Evolutionary conservation across 2,329 filamentous ascomycete genomes (phyloP).

Genomic region (Xylaria sp.): DNA sequence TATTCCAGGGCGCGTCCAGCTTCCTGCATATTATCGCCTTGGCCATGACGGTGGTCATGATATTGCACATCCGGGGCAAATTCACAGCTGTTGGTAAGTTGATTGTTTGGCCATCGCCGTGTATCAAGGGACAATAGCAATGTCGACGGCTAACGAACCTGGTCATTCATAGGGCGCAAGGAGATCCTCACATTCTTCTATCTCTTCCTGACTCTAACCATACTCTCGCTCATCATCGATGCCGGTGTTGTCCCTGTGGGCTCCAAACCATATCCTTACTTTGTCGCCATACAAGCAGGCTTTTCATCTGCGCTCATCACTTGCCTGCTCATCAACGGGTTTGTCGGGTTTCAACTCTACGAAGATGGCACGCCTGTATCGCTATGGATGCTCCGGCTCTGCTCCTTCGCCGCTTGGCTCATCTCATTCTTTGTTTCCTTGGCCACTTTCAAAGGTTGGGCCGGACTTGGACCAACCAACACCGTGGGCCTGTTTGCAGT

Average conservation of each 20-base stretch:
- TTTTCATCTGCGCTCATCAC: slow-evolving; percentile 85
- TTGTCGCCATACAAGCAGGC: slow-evolving; percentile 85
- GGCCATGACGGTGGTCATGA: slow-evolving; percentile 95
- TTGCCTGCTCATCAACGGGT: slow-evolving; percentile 93
- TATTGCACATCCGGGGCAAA: slow-evolving; percentile 94
- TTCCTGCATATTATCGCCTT: slow-evolving; percentile 92
- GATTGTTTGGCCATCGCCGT: not conserved
- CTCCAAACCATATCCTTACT: slow-evolving; percentile 83
- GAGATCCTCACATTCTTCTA: slow-evolving; percentile 93
- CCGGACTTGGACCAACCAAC: slow-evolving; percentile 81
- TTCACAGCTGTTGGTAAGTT: slow-evolving; percentile 92
- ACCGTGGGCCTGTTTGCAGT: slow-evolving; percentile 91
- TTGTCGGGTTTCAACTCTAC: slow-evolving; percentile 97
- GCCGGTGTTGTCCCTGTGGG: slow-evolving; percentile 89
- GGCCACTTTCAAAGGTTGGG: slow-evolving; percentile 92
- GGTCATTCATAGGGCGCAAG: slow-evolving; percentile 57
- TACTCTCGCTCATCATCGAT: slow-evolving; percentile 88
- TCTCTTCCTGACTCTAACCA: slow-evolving; percentile 88
- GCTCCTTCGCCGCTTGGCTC: slow-evolving; percentile 80
- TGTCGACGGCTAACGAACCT: slow-evolving; percentile 22
- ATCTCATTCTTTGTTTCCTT: slow-evolving; percentile 87
- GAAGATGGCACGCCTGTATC: slow-evolving; percentile 94
- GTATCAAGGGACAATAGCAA: not conserved
- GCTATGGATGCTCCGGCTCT: slow-evolving; percentile 86
- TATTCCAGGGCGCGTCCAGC: slow-evolving; percentile 90